Evolutionary conservation across 306 rosid species (phyloP).

Genomic region (Pyrus bretschneideri): DNA sequence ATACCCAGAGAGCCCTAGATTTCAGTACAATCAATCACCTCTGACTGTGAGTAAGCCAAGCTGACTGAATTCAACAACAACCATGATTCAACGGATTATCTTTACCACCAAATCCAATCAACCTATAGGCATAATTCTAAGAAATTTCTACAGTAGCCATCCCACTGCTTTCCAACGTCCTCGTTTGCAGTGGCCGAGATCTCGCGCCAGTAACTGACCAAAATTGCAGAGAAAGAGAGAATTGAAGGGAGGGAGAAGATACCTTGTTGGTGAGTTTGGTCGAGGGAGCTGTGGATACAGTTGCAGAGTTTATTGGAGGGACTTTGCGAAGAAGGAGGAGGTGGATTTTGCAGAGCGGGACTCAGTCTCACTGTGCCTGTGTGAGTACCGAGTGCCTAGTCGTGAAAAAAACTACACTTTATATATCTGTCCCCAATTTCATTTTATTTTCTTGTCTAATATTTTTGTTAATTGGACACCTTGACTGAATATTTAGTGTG

Average conservation of each 20-base stretch:
- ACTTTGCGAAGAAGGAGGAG: background rate
- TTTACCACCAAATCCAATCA: background rate
- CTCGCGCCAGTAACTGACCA: background rate
- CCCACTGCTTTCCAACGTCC: background rate
- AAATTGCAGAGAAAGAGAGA: background rate
- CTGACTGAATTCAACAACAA: background rate
- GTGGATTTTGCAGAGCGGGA: background rate
- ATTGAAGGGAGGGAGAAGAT: background rate
- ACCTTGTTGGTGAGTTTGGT: background rate
- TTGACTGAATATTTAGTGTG: no score
- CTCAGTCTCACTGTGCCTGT: background rate
- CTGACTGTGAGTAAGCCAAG: background rate
- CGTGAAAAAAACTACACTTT: background rate
- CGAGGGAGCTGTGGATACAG: background rate
- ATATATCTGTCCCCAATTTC: background rate
- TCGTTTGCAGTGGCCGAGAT: background rate
- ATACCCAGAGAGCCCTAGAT: background rate
- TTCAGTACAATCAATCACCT: background rate
- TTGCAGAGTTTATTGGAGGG: background rate
- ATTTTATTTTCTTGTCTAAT: no score
- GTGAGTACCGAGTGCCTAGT: background rate
- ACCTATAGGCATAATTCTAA: background rate
- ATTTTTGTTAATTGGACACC: no score
- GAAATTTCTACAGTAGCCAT: background rate
- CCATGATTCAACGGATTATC: background rate